Percentiles rank a stretch among this genome's conserved stretches.
Evolutionary conservation across 2,329 filamentous ascomycete species (phyloP).

Genomic region (Colletotrichum magnum): DNA sequence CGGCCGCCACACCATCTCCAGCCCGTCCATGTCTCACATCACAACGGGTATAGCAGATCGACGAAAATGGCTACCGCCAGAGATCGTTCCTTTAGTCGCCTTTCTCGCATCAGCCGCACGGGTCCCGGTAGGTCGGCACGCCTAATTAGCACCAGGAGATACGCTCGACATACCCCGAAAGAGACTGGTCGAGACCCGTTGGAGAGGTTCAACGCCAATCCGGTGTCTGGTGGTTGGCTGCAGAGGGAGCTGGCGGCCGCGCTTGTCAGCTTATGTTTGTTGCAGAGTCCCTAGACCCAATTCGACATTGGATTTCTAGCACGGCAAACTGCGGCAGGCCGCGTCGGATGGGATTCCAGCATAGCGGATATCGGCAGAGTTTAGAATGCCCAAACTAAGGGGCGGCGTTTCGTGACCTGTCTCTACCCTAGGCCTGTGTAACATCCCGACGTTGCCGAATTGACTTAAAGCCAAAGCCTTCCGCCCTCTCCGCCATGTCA

Average conservation of each 20-base stretch:
- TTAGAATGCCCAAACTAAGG: constrained; percentile 6
- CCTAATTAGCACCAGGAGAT: neutral
- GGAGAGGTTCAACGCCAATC: neutral
- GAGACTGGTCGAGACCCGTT: neutral
- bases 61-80: neutral
- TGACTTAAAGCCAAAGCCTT: neutral
- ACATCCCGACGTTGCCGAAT: neutral
- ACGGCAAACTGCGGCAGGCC: no score
- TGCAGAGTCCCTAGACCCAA: neutral
- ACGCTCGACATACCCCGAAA: no score
- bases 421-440: neutral
- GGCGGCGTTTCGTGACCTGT: neutral
- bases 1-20: no score
- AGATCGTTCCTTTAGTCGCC: neutral
- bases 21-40: no score
- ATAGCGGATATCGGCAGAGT: constrained; percentile 6
- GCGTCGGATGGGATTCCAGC: neutral
- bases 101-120: neutral
- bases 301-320: no score
- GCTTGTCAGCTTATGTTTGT: neutral
- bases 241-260: neutral
- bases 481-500: neutral
- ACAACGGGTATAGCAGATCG: neutral
- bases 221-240: neutral
- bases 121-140: neutral